Conservation (phyloP, 2,329 filamentous ascomycete species). For the Alternaria viburni region DNA sequence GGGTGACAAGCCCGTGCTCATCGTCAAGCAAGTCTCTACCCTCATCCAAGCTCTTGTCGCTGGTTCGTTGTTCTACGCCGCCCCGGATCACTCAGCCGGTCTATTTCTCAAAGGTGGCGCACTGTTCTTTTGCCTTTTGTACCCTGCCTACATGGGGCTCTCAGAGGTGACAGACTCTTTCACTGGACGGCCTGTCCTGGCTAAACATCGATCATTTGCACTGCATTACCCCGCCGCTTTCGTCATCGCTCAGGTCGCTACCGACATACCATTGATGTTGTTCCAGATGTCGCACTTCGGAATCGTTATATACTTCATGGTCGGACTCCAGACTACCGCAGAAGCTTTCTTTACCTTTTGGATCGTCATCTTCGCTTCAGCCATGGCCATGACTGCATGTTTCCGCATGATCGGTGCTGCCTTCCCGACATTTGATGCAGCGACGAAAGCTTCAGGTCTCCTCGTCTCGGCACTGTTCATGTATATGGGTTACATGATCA, state of each 20-base stretch:
- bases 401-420: conserved; percentile 76
- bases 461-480: conserved; percentile 62
- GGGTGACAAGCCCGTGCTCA: conserved; percentile 67
- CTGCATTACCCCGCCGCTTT: conserved; percentile 83
- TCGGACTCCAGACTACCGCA: conserved; percentile 71
- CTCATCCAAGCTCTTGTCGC: conserved; percentile 66
- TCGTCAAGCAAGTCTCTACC: conserved; percentile 66
- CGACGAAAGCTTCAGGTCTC: conserved; percentile 59
- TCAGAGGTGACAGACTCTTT: conserved; percentile 67
- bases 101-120: conserved; percentile 69
- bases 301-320: conserved; percentile 79
- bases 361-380: conserved; percentile 63
- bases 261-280: conserved; percentile 60
- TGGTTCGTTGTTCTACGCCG: conserved; percentile 71
- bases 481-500: conserved; percentile 63
- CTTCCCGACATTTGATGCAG: conserved; percentile 66
- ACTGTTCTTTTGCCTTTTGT: conserved; percentile 68
- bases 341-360: conserved; percentile 83
- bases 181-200: conserved; percentile 74
- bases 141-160: conserved; percentile 67
- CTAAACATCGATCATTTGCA: conserved; percentile 83
- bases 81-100: conserved; percentile 62
- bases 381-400: conserved; percentile 72
- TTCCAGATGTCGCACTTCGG: conserved; percentile 66
- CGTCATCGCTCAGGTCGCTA: conserved; percentile 71